Conservation (phyloP, 148 eudicot species). For the Vaccinium corymbosum region DNA sequence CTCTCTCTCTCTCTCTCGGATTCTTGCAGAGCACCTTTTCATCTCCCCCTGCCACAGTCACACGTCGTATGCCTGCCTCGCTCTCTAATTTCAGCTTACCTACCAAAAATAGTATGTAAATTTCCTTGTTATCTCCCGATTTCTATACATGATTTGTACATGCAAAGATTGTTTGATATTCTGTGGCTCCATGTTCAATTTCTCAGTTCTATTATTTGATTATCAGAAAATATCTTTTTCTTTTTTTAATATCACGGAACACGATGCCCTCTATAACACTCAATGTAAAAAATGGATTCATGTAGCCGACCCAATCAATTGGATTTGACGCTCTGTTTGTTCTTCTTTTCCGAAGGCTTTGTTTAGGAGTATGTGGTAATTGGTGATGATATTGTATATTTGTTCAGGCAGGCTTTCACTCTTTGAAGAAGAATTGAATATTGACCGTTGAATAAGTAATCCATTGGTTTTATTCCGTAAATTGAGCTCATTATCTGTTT, state of each 20-base stretch:
- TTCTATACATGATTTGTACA: neutral
- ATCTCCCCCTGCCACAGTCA: neutral
- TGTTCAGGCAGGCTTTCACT: neutral
- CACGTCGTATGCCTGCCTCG: neutral
- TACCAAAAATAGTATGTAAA: neutral
- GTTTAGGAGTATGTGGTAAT: too few species aligned
- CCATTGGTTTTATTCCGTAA: neutral
- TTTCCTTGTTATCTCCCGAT: neutral
- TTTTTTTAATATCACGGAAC: neutral
- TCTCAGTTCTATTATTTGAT: neutral
- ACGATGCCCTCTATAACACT: too few species aligned
- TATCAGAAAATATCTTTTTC: too few species aligned
- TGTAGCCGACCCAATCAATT: neutral
- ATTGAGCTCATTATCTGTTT: neutral
- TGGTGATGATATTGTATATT: neutral
- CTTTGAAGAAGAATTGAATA: neutral
- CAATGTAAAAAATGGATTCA: neutral
- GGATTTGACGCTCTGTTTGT: neutral
- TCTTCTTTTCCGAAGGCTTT: neutral
- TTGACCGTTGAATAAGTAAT: neutral
- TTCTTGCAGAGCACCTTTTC: neutral
- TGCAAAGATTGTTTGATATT: neutral
- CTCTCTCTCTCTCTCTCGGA: neutral
- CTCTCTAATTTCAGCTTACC: neutral
- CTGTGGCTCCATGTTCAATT: neutral